Percentiles rank a stretch among this genome's conserved stretches.
Conservation (phyloP, 495 filamentous ascomycete genomes). For the Aspergillus diversus region DNA sequence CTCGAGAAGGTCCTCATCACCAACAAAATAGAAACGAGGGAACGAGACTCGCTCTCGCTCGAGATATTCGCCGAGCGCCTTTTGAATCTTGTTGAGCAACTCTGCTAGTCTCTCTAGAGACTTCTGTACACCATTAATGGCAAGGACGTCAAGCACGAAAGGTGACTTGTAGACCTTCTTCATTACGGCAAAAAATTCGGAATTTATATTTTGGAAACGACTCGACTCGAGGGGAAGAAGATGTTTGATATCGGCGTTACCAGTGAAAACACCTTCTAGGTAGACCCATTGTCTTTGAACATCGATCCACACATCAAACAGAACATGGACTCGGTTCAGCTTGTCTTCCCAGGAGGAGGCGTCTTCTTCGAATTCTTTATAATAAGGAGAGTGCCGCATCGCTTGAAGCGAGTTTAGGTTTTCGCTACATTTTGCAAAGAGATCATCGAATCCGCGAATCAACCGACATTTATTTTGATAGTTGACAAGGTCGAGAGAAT, state of each 20-base stretch:
- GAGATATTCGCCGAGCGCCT: constrained; percentile 96
- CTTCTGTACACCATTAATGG: constrained; percentile 93
- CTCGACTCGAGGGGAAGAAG: constrained; percentile 93
- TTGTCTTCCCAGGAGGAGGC: constrained; percentile 97
- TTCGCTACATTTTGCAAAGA: constrained; percentile 98
- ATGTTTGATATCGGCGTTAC: constrained; percentile 98
- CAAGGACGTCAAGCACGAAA: constrained; percentile 90
- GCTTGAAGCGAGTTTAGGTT: constrained; percentile 96
- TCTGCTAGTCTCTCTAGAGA: constrained; percentile 93
- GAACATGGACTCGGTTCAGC: constrained; percentile 92
- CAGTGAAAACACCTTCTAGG: constrained; percentile 96
- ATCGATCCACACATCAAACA: constrained; percentile 99
- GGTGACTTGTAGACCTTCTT: constrained; percentile 97
- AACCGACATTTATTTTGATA: constrained; percentile 98
- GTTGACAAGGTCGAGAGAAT: constrained; percentile 89
- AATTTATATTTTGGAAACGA: constrained; percentile 98
- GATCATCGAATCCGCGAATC: constrained; percentile 96
- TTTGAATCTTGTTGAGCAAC: constrained; percentile 97
- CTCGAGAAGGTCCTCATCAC: constrained; percentile 97
- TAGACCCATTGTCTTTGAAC: constrained; percentile 99
- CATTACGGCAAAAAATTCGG: constrained; percentile 96
- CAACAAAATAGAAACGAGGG: constrained; percentile 98
- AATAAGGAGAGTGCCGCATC: constrained; percentile 98
- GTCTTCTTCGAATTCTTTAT: constrained; percentile 98
- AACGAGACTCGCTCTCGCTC: constrained; percentile 97